Base-by-base conservation (phyloP, 257 asterid species). In the Gentiana straminea region DNA sequence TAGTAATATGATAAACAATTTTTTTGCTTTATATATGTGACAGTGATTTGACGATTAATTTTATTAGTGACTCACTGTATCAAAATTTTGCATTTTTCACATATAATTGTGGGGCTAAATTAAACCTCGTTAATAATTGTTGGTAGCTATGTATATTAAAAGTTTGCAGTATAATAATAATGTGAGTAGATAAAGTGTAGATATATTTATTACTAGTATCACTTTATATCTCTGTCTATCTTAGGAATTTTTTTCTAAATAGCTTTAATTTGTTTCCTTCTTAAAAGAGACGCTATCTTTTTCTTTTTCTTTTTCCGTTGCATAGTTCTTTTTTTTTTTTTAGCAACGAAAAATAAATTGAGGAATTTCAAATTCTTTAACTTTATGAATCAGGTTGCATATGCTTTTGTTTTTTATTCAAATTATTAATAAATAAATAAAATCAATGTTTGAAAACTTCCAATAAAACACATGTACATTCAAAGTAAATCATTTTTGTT, bases 231-330 rank as follows among this genome's bases (percentile, higher is more conserved):
- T 64, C 52, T 61, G 58, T 64, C n/a, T 39, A 59, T 33, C 55
- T 8, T 10, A 52, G 15, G 55, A 63, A 36, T 66, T 70, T 66
- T 59, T 63, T 52, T 66, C 13, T 49, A 13, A 24, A 49, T 73
- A 41, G 36, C 65, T 66, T 73, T 41, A 41, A 3, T 41, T 73
- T 65, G 68, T 59, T 74, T 66, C 59, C 64, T 64, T 66, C 62
- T 69, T 52, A 52, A 54, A 68, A 43, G 49, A 50, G 66, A 50
- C 70, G 59, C 56, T 35, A 54, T 33, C 45, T 51, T 70, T 56
- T 75, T 68, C 65, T 70, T 56, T 75, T 68, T 68, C 50, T 41
- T 60, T 48, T 61, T 13, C 52, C 46, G 64, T 58, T 59, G 49
- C 54, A 58, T 69, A 36, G 65, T 62, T 59, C 24, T 24, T 24